These are phyloP conservation scores for Cubamyces sp. DNA, from an alignment of 768 basidiomycete genomes.

Conservation along the genomic window DNA sequence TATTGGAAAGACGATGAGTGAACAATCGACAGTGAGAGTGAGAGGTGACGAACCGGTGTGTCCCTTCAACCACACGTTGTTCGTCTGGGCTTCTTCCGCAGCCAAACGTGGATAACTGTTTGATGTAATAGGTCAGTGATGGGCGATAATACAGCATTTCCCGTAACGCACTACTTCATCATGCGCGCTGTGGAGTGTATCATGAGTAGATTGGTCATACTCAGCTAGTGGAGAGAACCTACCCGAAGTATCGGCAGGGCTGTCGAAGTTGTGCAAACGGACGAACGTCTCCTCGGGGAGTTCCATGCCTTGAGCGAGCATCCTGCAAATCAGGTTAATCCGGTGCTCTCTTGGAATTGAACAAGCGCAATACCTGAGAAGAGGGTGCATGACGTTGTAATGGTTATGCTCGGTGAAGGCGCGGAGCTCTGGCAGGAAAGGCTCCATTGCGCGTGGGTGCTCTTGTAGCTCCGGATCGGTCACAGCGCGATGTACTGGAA, in stretches of 20 bases:
- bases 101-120: slow-evolving; percentile 52
- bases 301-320: slow-evolving; percentile 50
- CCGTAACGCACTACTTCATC: slow-evolving; percentile 51
- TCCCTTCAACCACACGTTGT: slow-evolving; percentile 63
- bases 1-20: slow-evolving; percentile 16
- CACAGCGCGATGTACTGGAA: slow-evolving; percentile 37
- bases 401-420: slow-evolving; percentile 37
- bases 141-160: not conserved
- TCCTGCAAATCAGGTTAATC: not conserved
- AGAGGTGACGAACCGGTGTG: slow-evolving; percentile 48
- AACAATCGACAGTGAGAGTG: not conserved
- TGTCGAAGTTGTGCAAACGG: slow-evolving; percentile 42
- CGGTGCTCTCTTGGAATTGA: no score
- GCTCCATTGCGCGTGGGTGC: slow-evolving; percentile 35
- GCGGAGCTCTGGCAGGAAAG: slow-evolving; percentile 36
- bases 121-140: not conserved
- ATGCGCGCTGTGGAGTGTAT: slow-evolving; percentile 40
- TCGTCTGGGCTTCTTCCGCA: slow-evolving; percentile 54
- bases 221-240: not conserved
- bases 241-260: slow-evolving; percentile 43
- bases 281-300: slow-evolving; percentile 50
- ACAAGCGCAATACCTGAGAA: slow-evolving; percentile 28
- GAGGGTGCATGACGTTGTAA: slow-evolving; percentile 32
- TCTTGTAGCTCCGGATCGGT: slow-evolving; percentile 36
- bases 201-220: not conserved